These are phyloP conservation scores for Dryas octopetala DNA, from an alignment of 306 rosid species.

Conservation along the genomic window DNA sequence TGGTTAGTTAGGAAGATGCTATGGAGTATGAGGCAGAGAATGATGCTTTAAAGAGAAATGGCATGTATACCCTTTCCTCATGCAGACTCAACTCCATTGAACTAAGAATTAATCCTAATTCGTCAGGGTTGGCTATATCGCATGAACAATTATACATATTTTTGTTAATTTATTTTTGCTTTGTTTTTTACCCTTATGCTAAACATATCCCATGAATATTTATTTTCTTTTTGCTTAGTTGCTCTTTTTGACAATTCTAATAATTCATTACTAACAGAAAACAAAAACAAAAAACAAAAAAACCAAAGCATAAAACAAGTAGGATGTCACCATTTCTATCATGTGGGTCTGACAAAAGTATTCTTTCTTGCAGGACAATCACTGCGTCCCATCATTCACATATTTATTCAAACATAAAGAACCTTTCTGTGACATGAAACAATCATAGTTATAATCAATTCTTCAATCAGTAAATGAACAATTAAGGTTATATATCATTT, in stretches of 20 bases:
- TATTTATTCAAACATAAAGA: background rate
- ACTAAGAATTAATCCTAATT: background rate
- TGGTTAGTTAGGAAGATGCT: too few relatives aligned
- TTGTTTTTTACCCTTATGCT: background rate
- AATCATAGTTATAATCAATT: conserved; percentile 13
- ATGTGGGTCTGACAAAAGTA: too few relatives aligned
- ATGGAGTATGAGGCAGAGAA: too few relatives aligned
- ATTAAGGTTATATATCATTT: background rate
- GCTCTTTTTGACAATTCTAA: background rate
- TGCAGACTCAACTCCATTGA: background rate
- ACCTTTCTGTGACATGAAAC: background rate
- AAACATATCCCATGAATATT: background rate
- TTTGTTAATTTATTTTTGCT: background rate
- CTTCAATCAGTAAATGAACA: conserved; percentile 3
- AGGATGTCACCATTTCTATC: background rate
- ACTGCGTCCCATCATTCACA: background rate
- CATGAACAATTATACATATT: background rate
- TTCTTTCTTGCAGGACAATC: background rate
- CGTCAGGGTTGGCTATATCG: background rate
- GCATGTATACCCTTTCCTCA: background rate
- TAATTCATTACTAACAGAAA: background rate
- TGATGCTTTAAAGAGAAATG: too few relatives aligned
- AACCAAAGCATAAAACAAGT: background rate
- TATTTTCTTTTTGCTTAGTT: background rate
- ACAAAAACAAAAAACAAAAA: too few relatives aligned